Conservation (phyloP, 805 yeast genomes). For the Yarrowia divulgata region DNA sequence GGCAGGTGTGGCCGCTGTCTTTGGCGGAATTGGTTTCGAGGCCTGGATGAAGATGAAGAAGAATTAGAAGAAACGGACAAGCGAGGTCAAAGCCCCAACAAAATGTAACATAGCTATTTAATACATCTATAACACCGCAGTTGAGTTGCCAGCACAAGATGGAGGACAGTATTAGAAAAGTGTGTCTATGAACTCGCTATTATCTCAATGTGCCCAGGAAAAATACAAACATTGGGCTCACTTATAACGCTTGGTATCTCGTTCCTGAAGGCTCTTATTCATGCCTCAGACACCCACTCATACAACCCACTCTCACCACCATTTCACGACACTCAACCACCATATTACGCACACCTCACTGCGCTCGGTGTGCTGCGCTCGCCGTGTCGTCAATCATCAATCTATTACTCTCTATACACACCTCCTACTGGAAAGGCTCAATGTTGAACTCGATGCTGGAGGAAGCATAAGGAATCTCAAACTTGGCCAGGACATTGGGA, state of each 20-base stretch:
- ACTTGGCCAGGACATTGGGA: conserved; percentile 86
- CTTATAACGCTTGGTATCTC: too few relatives aligned
- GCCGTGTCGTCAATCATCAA: conserved; percentile 3
- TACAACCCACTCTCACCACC: too few relatives aligned
- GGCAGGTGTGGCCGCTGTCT: conserved; percentile 79
- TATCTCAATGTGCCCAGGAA: too few relatives aligned
- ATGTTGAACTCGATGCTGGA: conserved; percentile 89
- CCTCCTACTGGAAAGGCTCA: conserved; percentile 70
- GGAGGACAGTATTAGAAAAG: too few relatives aligned
- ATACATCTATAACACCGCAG: neutral
- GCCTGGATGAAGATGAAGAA: conserved; percentile 58
- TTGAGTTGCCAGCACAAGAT: too few relatives aligned
- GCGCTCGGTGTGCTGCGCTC: neutral
- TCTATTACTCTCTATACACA: conserved; percentile 11
- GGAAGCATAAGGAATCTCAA: conserved; percentile 93
- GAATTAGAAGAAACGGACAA: neutral
- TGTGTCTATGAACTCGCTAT: too few relatives aligned
- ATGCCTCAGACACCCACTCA: too few relatives aligned
- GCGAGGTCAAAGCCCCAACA: neutral
- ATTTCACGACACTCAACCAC: neutral
- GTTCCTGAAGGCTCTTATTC: too few relatives aligned
- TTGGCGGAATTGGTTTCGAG: conserved; percentile 85
- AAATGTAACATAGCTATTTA: conserved; percentile 23
- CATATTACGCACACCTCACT: neutral
- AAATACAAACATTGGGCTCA: too few relatives aligned